Evolutionary conservation across 2,329 filamentous ascomycete species (phyloP).

Genomic region (Zymoseptoria crescenta): DNA sequence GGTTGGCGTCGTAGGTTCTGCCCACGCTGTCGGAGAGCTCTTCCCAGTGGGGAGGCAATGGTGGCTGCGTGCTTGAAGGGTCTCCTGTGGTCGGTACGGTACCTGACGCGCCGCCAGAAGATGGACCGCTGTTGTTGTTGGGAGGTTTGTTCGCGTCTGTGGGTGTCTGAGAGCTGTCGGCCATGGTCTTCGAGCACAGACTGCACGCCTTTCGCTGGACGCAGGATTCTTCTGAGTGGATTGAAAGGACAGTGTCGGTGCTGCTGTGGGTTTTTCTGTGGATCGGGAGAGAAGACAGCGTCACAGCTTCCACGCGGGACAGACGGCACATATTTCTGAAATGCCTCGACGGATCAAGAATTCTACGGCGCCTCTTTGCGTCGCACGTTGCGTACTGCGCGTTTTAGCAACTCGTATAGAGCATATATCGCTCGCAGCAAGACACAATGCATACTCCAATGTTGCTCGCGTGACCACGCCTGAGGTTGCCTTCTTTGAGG

Average conservation of each 20-base stretch:
- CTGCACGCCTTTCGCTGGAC: too few species aligned
- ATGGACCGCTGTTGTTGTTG: background rate
- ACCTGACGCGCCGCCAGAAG: background rate
- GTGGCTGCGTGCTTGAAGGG: background rate
- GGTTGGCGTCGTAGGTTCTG: conserved; percentile 3
- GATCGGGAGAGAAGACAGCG: too few species aligned
- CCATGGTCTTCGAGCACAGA: background rate
- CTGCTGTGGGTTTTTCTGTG: too few species aligned
- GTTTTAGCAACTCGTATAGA: too few species aligned
- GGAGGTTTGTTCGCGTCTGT: background rate
- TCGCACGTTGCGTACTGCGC: too few species aligned
- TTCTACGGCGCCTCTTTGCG: background rate
- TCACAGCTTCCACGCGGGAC: background rate
- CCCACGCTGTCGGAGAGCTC: background rate
- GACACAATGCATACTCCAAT: too few species aligned
- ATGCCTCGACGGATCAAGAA: background rate
- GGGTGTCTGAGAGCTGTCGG: background rate
- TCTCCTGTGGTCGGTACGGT: background rate
- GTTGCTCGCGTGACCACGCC: too few species aligned
- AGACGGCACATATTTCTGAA: background rate
- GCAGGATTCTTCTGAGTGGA: too few species aligned
- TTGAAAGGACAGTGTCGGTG: too few species aligned
- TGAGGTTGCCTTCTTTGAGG: background rate
- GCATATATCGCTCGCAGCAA: too few species aligned
- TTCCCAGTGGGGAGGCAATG: conserved; percentile 3